Conservation (phyloP, 306 rosid genomes). For the Lagenaria siceraria region DNA sequence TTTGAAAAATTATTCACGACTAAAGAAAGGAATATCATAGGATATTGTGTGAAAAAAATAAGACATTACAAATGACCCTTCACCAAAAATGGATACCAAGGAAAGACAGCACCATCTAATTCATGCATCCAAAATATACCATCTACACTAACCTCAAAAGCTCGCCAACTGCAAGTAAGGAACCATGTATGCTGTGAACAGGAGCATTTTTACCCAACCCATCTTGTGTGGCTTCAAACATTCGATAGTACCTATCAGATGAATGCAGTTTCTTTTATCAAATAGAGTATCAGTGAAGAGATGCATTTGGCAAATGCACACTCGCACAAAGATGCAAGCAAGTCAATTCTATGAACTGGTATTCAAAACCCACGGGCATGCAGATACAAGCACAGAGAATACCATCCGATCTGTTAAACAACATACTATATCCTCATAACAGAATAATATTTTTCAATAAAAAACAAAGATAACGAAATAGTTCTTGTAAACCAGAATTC, state of each 20-base stretch:
- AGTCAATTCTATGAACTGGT: background rate
- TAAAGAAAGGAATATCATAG: background rate
- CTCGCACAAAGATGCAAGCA: background rate
- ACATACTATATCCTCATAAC: background rate
- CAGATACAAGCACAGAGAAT: background rate
- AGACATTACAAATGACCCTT: background rate
- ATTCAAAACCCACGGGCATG: background rate
- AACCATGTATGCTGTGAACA: slow-evolving; percentile 95
- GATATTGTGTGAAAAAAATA: background rate
- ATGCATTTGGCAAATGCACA: background rate
- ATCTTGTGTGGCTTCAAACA: slow-evolving; percentile 97
- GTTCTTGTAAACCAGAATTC: background rate
- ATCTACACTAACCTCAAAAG: slow-evolving; percentile 64
- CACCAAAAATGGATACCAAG: background rate
- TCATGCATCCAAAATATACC: background rate
- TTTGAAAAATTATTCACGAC: background rate
- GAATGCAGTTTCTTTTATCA: slow-evolving; percentile 7
- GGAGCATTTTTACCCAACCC: slow-evolving; percentile 94
- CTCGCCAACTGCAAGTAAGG: slow-evolving; percentile 98
- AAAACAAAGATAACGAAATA: background rate
- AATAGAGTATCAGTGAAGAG: background rate
- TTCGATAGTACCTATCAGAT: slow-evolving; percentile 72
- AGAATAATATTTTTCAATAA: background rate
- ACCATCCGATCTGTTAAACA: background rate
- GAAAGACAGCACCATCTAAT: background rate